Evolutionary conservation across 306 rosid genomes (phyloP), one percentile per base, ranked within the genome.

Genomic region (Ormosia semicastrata): DNA sequence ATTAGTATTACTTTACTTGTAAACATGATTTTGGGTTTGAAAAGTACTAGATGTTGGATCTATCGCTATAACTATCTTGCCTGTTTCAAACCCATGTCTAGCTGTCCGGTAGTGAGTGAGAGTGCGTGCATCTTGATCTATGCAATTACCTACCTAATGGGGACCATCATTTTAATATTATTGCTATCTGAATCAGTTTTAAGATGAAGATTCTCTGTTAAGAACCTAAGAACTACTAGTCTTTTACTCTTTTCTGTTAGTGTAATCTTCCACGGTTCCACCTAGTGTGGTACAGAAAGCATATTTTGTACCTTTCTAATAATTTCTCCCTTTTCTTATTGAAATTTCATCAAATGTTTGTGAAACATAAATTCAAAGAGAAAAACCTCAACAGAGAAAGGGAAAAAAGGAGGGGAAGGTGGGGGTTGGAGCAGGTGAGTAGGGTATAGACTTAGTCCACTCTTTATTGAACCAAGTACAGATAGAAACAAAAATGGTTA

Each of bases 11-110:
- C 15, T 73, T 82, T 40, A 70, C 53, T 49, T 63, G 72, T 41
- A 71, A 66, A 73, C 62, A 74, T 46, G 78, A 76, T 73, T 56
- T 67, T 58, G 71, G 67, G 49, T 73, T 54, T 81, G 72, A 53
- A 77, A 84, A 86, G 81, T 78, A 73, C 34, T 3, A 78, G 30
- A 78, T 82, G 82, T 87, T 84, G 88, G 88, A 87, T 87, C 90
- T 52, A 77, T 77, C 87, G 29, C 84, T 69, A 36, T 83, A 80
- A 37, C 63, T 44, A 77, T 82, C 34, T 80, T 34, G 79, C 74
- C 59, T 56, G 77, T 73, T 71, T 71, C 81, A 57, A 86, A 65
- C 47, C 41, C 15, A 7, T 72, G 84, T 81, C 88, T 84, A 81
- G 86, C 84, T 87, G 88, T 87, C 72, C 10, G 15, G 84, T 77